Conservation (phyloP, 306 rosid genomes). For the Begonia fuchsioides region DNA sequence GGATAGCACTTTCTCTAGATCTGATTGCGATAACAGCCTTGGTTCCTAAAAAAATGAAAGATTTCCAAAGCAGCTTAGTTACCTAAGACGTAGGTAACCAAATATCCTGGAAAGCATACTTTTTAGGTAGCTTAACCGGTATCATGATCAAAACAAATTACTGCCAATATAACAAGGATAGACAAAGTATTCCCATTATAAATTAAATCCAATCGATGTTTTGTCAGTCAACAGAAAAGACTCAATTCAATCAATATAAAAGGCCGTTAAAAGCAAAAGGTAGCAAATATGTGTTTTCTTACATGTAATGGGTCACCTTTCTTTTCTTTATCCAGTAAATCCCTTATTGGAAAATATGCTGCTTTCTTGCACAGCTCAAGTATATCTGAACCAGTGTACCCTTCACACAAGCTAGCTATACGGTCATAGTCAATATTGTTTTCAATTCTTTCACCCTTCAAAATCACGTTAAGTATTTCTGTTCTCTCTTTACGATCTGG, state of each 20-base stretch:
- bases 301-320: constrained; percentile 51
- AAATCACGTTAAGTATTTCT: constrained; percentile 64
- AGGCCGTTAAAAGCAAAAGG: neutral
- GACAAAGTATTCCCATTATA: no score
- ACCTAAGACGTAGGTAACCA: no score
- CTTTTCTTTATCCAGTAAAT: constrained; percentile 61
- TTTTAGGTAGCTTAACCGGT: no score
- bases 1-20: constrained; percentile 54
- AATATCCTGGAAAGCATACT: no score
- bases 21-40: constrained; percentile 47
- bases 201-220: no score
- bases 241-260: neutral
- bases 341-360: constrained; percentile 84
- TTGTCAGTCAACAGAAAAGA: no score
- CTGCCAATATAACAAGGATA: no score
- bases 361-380: constrained; percentile 97
- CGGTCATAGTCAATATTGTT: constrained; percentile 32
- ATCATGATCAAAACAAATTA: no score
- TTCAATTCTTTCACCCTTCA: constrained; percentile 69
- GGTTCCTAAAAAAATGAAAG: constrained; percentile 38
- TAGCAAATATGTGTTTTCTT: constrained; percentile 25
- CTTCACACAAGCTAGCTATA: constrained; percentile 57
- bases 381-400: constrained; percentile 90
- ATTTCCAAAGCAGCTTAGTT: neutral
- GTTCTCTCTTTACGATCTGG: constrained; percentile 72